Conservation (phyloP, 176 grass and related monocot genomes). For the Tillandsia leiboldiana region DNA sequence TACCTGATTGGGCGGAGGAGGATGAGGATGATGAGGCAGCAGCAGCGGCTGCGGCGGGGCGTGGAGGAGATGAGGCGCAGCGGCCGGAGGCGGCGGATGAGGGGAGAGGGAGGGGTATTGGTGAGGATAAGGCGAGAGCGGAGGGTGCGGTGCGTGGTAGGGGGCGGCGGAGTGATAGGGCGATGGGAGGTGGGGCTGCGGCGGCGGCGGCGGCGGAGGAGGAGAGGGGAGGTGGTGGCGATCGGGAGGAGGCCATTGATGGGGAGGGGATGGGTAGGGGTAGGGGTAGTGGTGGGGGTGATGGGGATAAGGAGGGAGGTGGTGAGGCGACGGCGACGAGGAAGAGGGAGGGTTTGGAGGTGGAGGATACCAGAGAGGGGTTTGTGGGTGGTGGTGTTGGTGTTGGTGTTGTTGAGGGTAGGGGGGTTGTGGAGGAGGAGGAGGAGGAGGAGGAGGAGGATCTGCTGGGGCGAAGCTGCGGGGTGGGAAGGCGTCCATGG, state of each 20-base stretch:
- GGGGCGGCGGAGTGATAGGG: neutral
- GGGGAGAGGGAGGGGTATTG: conserved; percentile 20
- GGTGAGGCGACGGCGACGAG: conserved; percentile 28
- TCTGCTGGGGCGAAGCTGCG: conserved; percentile 35
- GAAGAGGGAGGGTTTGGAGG: conserved; percentile 16
- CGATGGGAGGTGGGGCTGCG: neutral
- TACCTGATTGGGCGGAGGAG: conserved; percentile 37
- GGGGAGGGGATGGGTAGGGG: conserved; percentile 26
- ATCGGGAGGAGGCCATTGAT: conserved; percentile 46
- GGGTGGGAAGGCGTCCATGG: conserved; percentile 48
- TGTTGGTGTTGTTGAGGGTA: conserved; percentile 6
- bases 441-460: conserved; percentile 8
- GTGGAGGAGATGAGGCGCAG: neutral
- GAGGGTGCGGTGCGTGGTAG: conserved; percentile 2
- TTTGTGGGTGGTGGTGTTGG: conserved; percentile 1
- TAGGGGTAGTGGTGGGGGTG: conserved; percentile 18
- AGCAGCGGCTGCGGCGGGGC: conserved; percentile 11
- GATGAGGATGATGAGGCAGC: conserved; percentile 13
- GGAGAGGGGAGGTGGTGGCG: conserved; percentile 20
- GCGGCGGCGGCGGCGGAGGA: conserved; percentile 2
- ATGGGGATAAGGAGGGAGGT: conserved; percentile 19
- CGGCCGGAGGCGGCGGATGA: neutral
- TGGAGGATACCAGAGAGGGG: conserved; percentile 24
- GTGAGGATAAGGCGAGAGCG: conserved; percentile 27
- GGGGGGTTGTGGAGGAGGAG: neutral